Evolutionary conservation across 202 grass and related monocot species (phyloP).

Genomic region (Hordeum pubiflorum): DNA sequence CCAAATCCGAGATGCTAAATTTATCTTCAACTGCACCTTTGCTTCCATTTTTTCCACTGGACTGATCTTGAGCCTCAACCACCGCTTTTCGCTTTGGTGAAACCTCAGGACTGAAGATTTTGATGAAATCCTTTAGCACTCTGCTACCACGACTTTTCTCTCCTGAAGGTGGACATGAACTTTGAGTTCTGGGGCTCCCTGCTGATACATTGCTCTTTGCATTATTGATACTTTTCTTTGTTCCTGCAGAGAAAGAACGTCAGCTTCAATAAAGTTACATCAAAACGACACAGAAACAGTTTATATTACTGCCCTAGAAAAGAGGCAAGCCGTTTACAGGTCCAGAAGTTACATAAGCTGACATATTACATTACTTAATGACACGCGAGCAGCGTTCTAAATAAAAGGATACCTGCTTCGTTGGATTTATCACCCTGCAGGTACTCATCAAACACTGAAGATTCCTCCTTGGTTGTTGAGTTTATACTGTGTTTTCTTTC

Average conservation of each 20-base stretch:
- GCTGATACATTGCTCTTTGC: slow-evolving; percentile 31
- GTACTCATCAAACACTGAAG: slow-evolving; percentile 25
- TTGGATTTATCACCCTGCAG: slow-evolving; percentile 33
- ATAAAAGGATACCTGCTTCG: slow-evolving; percentile 36
- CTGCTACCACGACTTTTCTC: slow-evolving; percentile 59
- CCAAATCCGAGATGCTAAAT: slow-evolving; percentile 37
- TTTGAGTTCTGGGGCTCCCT: slow-evolving; percentile 28
- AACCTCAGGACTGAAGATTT: slow-evolving; percentile 62
- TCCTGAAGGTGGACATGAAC: slow-evolving; percentile 37
- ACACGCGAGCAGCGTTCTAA: background rate
- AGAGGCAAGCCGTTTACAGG: background rate
- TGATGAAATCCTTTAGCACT: slow-evolving; percentile 75
- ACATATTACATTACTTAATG: slow-evolving; percentile 11
- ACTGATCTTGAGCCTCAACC: slow-evolving; percentile 28
- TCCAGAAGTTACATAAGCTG: background rate
- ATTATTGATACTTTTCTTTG: slow-evolving; percentile 16
- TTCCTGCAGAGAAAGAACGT: slow-evolving; percentile 27
- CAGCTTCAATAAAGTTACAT: slow-evolving; percentile 15
- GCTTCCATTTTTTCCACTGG: slow-evolving; percentile 46
- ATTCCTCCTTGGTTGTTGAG: slow-evolving; percentile 34
- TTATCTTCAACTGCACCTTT: slow-evolving; percentile 41
- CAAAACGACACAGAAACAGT: background rate
- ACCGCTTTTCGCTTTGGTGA: slow-evolving; percentile 56
- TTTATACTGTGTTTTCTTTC: slow-evolving; percentile 36
- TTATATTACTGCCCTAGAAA: background rate